Conservation (phyloP, 2,329 filamentous ascomycete genomes). For the Alternaria arborescens region DNA sequence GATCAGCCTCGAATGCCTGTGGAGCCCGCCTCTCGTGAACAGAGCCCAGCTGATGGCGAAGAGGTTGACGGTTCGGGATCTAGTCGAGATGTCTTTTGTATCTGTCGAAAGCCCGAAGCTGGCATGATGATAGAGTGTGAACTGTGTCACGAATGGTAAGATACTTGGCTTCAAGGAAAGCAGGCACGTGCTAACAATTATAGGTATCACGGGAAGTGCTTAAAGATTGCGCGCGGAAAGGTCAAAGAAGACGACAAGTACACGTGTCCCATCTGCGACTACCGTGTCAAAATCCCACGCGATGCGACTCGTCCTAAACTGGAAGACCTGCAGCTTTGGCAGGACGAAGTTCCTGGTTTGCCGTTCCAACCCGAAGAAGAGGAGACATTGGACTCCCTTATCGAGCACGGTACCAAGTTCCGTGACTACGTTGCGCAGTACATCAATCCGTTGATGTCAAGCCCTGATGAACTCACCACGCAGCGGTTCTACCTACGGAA, state of each 20-base stretch:
- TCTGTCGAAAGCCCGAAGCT: slow-evolving; percentile 90
- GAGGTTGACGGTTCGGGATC: slow-evolving; percentile 57
- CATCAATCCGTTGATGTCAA: slow-evolving; percentile 82
- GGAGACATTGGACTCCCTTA: slow-evolving; percentile 82
- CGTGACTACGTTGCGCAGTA: slow-evolving; percentile 81
- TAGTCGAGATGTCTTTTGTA: slow-evolving; percentile 89
- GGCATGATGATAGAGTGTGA: slow-evolving; percentile 99
- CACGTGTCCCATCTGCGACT: slow-evolving; percentile 97
- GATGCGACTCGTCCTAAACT: slow-evolving; percentile 95
- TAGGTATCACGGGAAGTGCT: slow-evolving; percentile 96
- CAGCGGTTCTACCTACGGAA: slow-evolving; percentile 96
- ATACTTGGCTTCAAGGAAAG: slow-evolving; percentile 19
- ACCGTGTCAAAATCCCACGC: slow-evolving; percentile 93
- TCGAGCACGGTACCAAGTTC: slow-evolving; percentile 84
- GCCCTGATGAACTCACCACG: slow-evolving; percentile 84
- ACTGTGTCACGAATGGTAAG: slow-evolving; percentile 94
- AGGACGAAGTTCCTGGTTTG: slow-evolving; percentile 79
- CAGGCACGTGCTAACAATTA: slow-evolving; percentile 35
- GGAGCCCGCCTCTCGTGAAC: slow-evolving; percentile 88
- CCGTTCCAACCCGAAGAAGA: slow-evolving; percentile 98
- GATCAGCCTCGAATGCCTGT: slow-evolving; percentile 90
- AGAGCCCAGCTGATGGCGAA: slow-evolving; percentile 64
- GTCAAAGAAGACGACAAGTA: slow-evolving; percentile 99
- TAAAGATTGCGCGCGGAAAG: slow-evolving; percentile 97
- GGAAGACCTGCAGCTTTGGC: slow-evolving; percentile 85